These are phyloP conservation scores for Endoconidiophora laricicola DNA, from an alignment of 2,329 filamentous ascomycete genomes.

Conservation along the genomic window DNA sequence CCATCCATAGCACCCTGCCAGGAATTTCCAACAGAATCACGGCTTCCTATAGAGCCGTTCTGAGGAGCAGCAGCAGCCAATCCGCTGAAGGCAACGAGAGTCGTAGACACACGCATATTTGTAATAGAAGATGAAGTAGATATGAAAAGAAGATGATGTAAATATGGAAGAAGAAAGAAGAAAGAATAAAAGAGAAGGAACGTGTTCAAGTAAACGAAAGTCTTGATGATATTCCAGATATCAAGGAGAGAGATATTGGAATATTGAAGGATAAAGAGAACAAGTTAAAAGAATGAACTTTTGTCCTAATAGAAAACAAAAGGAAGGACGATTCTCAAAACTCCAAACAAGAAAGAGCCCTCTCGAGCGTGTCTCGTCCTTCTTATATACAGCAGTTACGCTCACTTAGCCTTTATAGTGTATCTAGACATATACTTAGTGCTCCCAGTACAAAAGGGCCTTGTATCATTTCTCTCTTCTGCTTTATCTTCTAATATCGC, in stretches of 20 bases:
- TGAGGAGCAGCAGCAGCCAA: slow-evolving; percentile 1
- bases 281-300: neutral
- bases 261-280: neutral
- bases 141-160: neutral
- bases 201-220: neutral
- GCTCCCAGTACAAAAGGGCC: no score
- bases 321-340: neutral
- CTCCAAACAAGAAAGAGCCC: neutral
- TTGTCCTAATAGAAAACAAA: neutral
- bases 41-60: neutral
- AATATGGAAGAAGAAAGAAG: neutral
- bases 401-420: no score
- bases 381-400: neutral
- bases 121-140: neutral
- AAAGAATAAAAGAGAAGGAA: neutral
- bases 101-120: slow-evolving; percentile 5
- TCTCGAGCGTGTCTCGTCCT: neutral
- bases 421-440: no score
- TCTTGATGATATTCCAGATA: slow-evolving; percentile 6
- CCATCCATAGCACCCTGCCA: neutral
- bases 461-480: no score
- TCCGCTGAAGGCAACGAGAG: slow-evolving; percentile 1
- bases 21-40: neutral
- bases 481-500: no score
- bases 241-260: neutral